Conservation (phyloP, 768 basidiomycete genomes). For the Megacollybia marginata region DNA sequence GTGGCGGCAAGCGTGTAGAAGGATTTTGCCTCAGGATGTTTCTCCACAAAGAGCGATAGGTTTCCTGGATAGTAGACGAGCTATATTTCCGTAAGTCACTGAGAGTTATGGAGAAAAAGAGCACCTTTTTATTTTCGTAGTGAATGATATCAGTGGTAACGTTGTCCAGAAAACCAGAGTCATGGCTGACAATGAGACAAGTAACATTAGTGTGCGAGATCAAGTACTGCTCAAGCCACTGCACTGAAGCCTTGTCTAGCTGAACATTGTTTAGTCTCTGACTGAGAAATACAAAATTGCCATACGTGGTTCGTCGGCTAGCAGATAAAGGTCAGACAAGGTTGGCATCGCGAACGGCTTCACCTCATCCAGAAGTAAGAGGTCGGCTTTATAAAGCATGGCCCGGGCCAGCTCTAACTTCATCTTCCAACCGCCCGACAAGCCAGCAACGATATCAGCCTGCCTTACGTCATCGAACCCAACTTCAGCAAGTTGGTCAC, state of each 20-base stretch:
- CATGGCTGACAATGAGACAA: constrained; percentile 92
- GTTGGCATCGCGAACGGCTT: constrained; percentile 6
- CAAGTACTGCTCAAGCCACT: constrained; percentile 90
- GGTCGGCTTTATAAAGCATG: constrained; percentile 92
- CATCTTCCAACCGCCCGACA: constrained; percentile 99
- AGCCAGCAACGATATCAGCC: constrained; percentile 74
- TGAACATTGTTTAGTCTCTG: constrained; percentile 18
- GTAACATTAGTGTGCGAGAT: constrained; percentile 77
- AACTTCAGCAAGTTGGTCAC: constrained; percentile 74
- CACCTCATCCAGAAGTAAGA: constrained; percentile 82
- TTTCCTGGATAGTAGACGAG: constrained; percentile 93
- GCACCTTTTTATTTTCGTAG: constrained; percentile 88
- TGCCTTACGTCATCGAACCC: constrained; percentile 89
- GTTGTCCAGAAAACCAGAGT: constrained; percentile 96
- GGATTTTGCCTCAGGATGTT: constrained; percentile 88
- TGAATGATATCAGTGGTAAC: constrained; percentile 96
- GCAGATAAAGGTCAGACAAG: constrained; percentile 6
- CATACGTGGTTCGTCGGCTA: constrained; percentile 89
- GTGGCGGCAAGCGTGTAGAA: constrained; percentile 96
- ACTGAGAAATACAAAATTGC: constrained; percentile 14
- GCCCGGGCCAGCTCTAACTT: constrained; percentile 93
- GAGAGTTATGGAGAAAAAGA: constrained; percentile 6
- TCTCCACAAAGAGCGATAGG: constrained; percentile 81
- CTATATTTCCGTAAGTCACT: constrained; percentile 25
- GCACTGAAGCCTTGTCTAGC: constrained; percentile 79